Evolutionary conservation across 441 rosid species (phyloP).

Genomic region (Gossypium lobatum): DNA sequence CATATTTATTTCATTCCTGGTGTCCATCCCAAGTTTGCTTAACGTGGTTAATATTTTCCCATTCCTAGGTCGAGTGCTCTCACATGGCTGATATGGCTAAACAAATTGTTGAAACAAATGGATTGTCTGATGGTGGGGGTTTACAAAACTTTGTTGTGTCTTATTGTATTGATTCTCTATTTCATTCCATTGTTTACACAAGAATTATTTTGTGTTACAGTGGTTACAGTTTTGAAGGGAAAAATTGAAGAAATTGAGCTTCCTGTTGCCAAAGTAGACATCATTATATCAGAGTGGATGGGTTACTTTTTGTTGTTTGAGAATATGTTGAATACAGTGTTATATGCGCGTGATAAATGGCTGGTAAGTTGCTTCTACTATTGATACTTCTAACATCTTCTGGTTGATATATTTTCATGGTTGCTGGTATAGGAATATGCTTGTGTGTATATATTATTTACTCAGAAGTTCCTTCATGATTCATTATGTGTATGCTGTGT

Average conservation of each 20-base stretch:
- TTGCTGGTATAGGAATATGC: neutral
- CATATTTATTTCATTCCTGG: neutral
- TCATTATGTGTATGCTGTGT: neutral
- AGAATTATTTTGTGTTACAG: slow-evolving; percentile 31
- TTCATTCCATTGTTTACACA: neutral
- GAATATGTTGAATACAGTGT: slow-evolving; percentile 87
- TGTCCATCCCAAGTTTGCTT: neutral
- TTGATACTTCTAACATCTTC: neutral
- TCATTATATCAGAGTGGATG: slow-evolving; percentile 99
- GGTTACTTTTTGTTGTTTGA: slow-evolving; percentile 94
- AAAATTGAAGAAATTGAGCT: slow-evolving; percentile 96
- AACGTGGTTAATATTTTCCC: slow-evolving; percentile 10
- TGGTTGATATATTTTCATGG: neutral
- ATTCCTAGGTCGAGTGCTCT: slow-evolving; percentile 82
- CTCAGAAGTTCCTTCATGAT: neutral
- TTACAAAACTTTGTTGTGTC: neutral
- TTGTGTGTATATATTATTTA: neutral
- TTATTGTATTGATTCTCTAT: neutral
- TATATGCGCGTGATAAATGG: slow-evolving; percentile 98
- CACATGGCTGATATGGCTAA: slow-evolving; percentile 95
- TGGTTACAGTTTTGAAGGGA: slow-evolving; percentile 92
- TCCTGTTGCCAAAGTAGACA: slow-evolving; percentile 83
- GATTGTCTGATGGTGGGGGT: slow-evolving; percentile 64
- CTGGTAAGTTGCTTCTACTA: slow-evolving; percentile 55
- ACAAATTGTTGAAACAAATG: slow-evolving; percentile 85